A percentile compares a stretch with the other conserved stretches of the same genome.
Conservation (phyloP, 768 basidiomycete species). For the Pulveroboletus ravenelii region DNA sequence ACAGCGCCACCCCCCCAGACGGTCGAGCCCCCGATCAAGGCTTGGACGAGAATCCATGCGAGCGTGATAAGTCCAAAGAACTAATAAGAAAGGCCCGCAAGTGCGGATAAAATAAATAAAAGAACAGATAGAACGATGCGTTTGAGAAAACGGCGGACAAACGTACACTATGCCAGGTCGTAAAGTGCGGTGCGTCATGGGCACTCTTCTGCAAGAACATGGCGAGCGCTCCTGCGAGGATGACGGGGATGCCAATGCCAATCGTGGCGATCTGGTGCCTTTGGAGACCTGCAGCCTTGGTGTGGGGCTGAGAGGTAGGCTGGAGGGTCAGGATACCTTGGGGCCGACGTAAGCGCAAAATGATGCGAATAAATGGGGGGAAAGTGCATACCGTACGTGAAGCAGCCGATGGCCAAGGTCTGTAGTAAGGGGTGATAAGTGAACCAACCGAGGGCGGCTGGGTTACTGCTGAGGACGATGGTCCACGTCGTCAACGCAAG, state of each 20-base stretch:
- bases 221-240: constrained; percentile 56
- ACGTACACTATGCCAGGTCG: constrained; percentile 71
- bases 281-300: constrained; percentile 60
- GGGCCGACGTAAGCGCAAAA: neutral
- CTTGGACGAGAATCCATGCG: constrained; percentile 58
- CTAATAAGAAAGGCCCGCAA: neutral
- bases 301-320: constrained; percentile 60
- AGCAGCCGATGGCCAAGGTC: constrained; percentile 47
- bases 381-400: constrained; percentile 53
- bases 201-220: constrained; percentile 60
- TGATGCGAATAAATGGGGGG: neutral
- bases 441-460: constrained; percentile 53
- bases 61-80: constrained; percentile 58
- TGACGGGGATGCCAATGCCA: constrained; percentile 48
- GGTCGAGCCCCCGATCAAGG: constrained; percentile 62
- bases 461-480: constrained; percentile 42
- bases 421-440: constrained; percentile 63
- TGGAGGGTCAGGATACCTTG: constrained; percentile 73
- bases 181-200: constrained; percentile 52
- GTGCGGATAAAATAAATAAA: neutral
- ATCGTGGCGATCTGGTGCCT: constrained; percentile 67
- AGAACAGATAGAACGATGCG: too few relatives aligned
- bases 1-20: constrained; percentile 69
- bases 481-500: constrained; percentile 42
- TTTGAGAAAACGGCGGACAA: neutral